Base-by-base conservation (phyloP, 1,284 basidiomycete species). In the Fomitopsis schrenkii region DNA sequence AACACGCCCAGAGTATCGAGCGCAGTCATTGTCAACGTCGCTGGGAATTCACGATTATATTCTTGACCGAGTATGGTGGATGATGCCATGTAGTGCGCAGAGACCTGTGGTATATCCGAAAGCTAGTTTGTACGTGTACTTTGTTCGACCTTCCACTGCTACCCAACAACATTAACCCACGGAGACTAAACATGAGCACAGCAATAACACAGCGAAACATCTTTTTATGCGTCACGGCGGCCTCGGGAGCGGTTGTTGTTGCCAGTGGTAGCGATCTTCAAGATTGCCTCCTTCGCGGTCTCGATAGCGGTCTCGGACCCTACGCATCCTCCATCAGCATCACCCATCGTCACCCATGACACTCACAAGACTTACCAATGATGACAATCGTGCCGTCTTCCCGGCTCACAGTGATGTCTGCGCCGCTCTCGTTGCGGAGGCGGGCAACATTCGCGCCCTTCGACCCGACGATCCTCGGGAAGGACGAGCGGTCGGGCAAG, bases 381-480 rank as follows among this genome's bases (percentile, higher is more conserved):
- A 95, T 90, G 63, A 91, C 85, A 70, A 95, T 94, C 28, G 88
- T 88, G 71, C 82, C 92, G 71, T 91, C 91, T 66, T 95, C 93
- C 67, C 91, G 86, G 73, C 91, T 86, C 64, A 96, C 92, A 50
- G 86, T 92, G 66, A 97, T 94, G 72, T 95, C 93, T 59, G 94
- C 90, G 45, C 93, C 92, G 58, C 91, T 95, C 76, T 95, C 93
- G 60, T 83, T 83, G 62, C 94, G 87, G 55, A 97, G 82, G 59
- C 93, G 87, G 57, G 87, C 81, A 61, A 96, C 92, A 68, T 93
- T 96, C n/a, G 93, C 77, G 56, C 91, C 93, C 76, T 94, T 95
- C 26, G 88, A 77, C 50, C 94, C 94, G 63, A 97, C 94, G 68
- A 97, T 95, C 68, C 93, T 83, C 15, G 91, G 91, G 83, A 94